Evolutionary conservation across 2,329 filamentous ascomycete species (phyloP).

Genomic region (Didymella keratinophila): DNA sequence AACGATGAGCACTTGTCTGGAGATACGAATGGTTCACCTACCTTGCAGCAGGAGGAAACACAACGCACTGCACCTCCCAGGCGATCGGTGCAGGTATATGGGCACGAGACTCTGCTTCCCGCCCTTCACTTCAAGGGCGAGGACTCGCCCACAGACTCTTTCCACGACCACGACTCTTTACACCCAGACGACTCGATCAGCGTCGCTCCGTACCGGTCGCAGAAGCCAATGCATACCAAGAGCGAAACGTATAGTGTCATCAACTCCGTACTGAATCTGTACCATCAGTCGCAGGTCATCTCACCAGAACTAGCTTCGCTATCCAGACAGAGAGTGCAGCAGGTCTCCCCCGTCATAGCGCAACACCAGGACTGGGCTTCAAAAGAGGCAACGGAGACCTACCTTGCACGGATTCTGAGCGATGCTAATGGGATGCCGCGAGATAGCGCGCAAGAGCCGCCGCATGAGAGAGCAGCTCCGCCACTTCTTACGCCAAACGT

Average conservation of each 20-base stretch:
- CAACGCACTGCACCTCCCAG: slow-evolving; percentile 25
- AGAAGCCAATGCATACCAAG: slow-evolving; percentile 46
- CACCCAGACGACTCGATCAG: slow-evolving; percentile 51
- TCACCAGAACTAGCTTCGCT: slow-evolving; percentile 52
- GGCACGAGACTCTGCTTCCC: slow-evolving; percentile 22
- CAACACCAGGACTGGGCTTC: slow-evolving; percentile 63
- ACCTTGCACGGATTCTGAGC: slow-evolving; percentile 58
- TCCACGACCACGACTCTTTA: slow-evolving; percentile 45
- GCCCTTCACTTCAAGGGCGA: slow-evolving; percentile 40
- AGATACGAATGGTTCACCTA: slow-evolving; percentile 1
- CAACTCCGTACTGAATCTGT: slow-evolving; percentile 52
- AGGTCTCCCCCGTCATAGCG: slow-evolving; percentile 61
- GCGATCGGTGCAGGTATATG: slow-evolving; percentile 26
- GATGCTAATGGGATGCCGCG: slow-evolving; percentile 46
- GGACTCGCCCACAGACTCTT: slow-evolving; percentile 44
- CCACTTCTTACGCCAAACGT: slow-evolving; percentile 18
- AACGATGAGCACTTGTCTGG: slow-evolving; percentile 46
- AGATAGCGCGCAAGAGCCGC: slow-evolving; percentile 18
- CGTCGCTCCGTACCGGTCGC: slow-evolving; percentile 43
- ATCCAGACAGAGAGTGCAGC: slow-evolving; percentile 53
- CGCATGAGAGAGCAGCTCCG: slow-evolving; percentile 4
- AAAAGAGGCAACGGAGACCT: slow-evolving; percentile 63
- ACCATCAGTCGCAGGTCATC: slow-evolving; percentile 49
- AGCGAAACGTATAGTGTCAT: slow-evolving; percentile 55
- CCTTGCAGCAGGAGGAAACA: slow-evolving; percentile 20